A percentile compares a stretch with the other conserved stretches of the same genome.
These are phyloP conservation scores for Brassica hybrid DNA, from an alignment of 441 rosid species.

Conservation along the genomic window DNA sequence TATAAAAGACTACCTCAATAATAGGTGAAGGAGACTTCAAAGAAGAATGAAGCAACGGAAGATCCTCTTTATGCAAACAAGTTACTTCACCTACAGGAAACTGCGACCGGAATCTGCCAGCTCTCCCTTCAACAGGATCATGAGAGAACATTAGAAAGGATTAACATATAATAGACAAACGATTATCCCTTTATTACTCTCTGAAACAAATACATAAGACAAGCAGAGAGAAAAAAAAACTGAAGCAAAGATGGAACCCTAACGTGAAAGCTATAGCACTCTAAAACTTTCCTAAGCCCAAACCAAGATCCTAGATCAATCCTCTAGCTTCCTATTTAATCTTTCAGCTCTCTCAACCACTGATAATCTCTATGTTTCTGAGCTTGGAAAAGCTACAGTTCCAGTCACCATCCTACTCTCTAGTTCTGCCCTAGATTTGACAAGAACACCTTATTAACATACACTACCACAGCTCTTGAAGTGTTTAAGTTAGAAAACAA, in stretches of 20 bases:
- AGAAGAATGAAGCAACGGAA: slow-evolving; percentile 80
- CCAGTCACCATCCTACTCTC: not conserved
- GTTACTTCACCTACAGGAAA: slow-evolving; percentile 88
- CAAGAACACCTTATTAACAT: slow-evolving; percentile 7
- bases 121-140: slow-evolving; percentile 66
- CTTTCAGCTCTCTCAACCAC: slow-evolving; percentile 9
- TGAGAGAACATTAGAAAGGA: slow-evolving; percentile 18
- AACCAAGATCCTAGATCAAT: not conserved
- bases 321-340: not conserved
- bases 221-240: slow-evolving; percentile 19
- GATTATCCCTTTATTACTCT: slow-evolving; percentile 5
- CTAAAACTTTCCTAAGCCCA: slow-evolving; percentile 10
- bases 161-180: not conserved
- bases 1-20: slow-evolving; percentile 56
- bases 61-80: slow-evolving; percentile 67
- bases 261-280: not conserved
- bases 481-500: not conserved
- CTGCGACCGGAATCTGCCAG: slow-evolving; percentile 90
- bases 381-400: not conserved
- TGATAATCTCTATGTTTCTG: not conserved
- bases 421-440: slow-evolving; percentile 12
- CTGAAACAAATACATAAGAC: not conserved
- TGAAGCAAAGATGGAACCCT: not conserved
- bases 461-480: not conserved
- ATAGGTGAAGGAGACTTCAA: slow-evolving; percentile 71